A percentile compares a stretch with the other conserved stretches of the same genome.
Evolutionary conservation across 306 rosid species (phyloP).

Genomic region (Sphenostylis stenocarpa): DNA sequence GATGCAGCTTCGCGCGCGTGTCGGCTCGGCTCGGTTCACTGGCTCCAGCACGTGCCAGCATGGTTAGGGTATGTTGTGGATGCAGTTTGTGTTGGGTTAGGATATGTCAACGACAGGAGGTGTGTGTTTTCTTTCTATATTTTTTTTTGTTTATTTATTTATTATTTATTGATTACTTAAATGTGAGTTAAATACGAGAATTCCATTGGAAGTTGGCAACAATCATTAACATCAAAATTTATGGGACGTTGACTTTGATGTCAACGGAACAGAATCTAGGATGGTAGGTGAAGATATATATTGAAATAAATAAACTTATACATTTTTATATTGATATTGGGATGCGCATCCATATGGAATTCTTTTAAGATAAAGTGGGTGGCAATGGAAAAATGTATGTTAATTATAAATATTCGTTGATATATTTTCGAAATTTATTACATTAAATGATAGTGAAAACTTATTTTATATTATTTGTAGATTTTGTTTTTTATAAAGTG

Average conservation of each 20-base stretch:
- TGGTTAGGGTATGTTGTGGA: neutral
- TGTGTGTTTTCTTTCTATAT: neutral
- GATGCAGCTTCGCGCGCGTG: constrained; percentile 48
- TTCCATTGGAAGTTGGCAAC: neutral
- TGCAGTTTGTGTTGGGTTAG: neutral
- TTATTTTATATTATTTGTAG: too few relatives aligned
- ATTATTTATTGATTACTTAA: neutral
- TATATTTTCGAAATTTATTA: too few relatives aligned
- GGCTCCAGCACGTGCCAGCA: neutral
- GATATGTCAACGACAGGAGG: neutral
- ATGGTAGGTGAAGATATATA: constrained; percentile 4
- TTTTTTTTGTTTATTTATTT: neutral
- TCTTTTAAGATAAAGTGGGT: too few relatives aligned
- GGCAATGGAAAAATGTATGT: too few relatives aligned
- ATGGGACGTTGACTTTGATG: neutral
- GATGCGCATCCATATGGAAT: neutral
- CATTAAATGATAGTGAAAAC: too few relatives aligned
- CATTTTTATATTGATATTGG: neutral
- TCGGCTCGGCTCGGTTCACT: neutral
- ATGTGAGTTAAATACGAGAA: neutral
- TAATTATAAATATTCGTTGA: too few relatives aligned
- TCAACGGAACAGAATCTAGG: constrained; percentile 4
- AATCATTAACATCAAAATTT: neutral
- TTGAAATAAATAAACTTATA: neutral
- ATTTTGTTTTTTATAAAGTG: too few relatives aligned